These are phyloP conservation scores for Canavalia gladiata DNA, from an alignment of 306 rosid genomes.

Conservation along the genomic window DNA sequence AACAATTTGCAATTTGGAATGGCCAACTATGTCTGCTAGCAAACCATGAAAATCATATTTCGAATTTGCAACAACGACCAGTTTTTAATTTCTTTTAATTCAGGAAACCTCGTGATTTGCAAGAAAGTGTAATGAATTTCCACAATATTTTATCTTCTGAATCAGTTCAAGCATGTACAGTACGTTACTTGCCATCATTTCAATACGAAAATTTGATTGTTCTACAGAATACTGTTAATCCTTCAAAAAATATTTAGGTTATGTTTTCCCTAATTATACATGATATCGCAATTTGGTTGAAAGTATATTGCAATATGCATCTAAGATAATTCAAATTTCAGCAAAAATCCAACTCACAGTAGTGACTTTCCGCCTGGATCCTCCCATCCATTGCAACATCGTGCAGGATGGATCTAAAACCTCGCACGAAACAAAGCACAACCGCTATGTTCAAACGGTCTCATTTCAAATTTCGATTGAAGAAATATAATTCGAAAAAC, in stretches of 20 bases:
- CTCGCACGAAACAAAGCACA: slow-evolving; percentile 34
- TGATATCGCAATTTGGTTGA: not conserved
- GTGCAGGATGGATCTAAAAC: slow-evolving; percentile 28
- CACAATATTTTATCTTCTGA: slow-evolving; percentile 19
- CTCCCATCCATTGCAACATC: slow-evolving; percentile 99
- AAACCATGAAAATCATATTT: slow-evolving; percentile 38
- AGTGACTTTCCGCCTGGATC: slow-evolving; percentile 83
- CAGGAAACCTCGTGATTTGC: slow-evolving; percentile 3
- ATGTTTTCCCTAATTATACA: not conserved
- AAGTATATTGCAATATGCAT: slow-evolving; percentile 24
- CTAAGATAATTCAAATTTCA: slow-evolving; percentile 24
- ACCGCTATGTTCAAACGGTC: not conserved
- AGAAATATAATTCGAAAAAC: not conserved
- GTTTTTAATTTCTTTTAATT: not conserved
- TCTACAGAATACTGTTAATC: slow-evolving; percentile 17
- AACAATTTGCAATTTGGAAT: slow-evolving; percentile 31
- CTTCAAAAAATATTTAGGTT: slow-evolving; percentile 27
- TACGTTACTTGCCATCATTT: slow-evolving; percentile 4
- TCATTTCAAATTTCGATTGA: not conserved
- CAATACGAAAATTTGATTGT: slow-evolving; percentile 13
- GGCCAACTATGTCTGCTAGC: slow-evolving; percentile 1
- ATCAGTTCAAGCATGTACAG: slow-evolving; percentile 34
- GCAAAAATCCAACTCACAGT: slow-evolving; percentile 63
- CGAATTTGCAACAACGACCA: not conserved
- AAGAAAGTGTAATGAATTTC: not conserved